Base-by-base conservation (phyloP, 169 alveolate species). In the Plasmodium yoelii region DNA sequence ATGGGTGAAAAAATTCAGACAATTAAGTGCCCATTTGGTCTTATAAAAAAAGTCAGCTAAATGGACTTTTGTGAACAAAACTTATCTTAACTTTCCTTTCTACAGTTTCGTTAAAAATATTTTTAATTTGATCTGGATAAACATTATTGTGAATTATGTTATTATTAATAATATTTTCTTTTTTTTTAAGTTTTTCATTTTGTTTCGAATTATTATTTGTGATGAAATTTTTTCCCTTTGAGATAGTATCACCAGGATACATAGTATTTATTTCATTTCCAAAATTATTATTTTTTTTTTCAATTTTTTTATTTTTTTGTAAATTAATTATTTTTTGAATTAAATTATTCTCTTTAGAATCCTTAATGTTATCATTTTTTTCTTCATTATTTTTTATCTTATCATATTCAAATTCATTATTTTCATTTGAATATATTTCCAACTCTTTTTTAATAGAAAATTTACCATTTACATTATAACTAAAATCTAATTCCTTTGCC, bases 81-180 rank as follows among this genome's bases (percentile, higher is more conserved):
- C 42, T 64, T 8, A 49, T 51, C 51, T 47, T 69, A n/a, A 34
- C 22, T 24, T 24, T 47, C 4, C 34, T n/a, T 10, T 42, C 88
- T 15, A 75, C 60, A 18, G 34, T 19, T 61, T 75, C 88, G 59
- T 75, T 75, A 64, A 63, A 75, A 75, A 75, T 75, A 49, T 75
- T 75, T 22, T 46, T 42, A 46, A 63, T 22, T 63, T 63, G 63
- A 8, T 47, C 65, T 67, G 65, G 19, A 47, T n/a, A 22, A 39
- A 57, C 44, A 12, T 24, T 51, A 34, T 49, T n/a, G 24, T 60
- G 49, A 22, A 24, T 71, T 42, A 5, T 34, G 47, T 53, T 53
- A 1, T 71, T 15, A 60, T 59, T 51, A 0, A 51, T 51, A 15
- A 51, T 51, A 15, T 51, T 15, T 1, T 15, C 59, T 51, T 15